A percentile compares a stretch with the other conserved stretches of the same genome.
Conservation (phyloP, 129 eudicot genomes). For the Tanacetum coccineum region DNA sequence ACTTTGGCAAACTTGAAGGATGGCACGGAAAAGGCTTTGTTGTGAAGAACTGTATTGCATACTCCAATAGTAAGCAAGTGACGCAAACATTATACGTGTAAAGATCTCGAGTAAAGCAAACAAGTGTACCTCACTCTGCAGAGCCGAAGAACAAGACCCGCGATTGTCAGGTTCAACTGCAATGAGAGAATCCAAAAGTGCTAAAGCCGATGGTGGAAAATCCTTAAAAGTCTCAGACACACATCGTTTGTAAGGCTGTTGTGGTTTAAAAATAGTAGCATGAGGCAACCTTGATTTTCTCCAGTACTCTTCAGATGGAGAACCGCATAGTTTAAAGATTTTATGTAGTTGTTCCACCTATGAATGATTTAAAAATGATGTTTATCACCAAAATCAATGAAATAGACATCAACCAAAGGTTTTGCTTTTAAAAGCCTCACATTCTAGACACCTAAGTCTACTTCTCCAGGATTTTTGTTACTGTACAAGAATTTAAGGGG, state of each 20-base stretch:
- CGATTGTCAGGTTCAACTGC: conserved; percentile 61
- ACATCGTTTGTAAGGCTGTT: conserved; percentile 57
- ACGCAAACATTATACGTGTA: neutral
- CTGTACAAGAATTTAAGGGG: too few relatives aligned
- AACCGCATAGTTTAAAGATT: conserved; percentile 83
- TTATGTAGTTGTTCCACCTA: conserved; percentile 83
- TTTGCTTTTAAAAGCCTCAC: neutral
- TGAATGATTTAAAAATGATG: conserved; percentile 12
- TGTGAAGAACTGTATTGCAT: conserved; percentile 55
- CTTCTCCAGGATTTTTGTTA: too few relatives aligned
- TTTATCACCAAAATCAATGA: neutral
- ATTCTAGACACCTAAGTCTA: neutral
- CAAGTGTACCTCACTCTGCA: conserved; percentile 54
- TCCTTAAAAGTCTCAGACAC: conserved; percentile 58
- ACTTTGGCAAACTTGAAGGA: conserved; percentile 78
- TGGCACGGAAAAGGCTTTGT: conserved; percentile 86
- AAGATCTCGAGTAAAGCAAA: neutral
- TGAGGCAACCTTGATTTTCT: conserved; percentile 60
- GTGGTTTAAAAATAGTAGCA: conserved; percentile 69
- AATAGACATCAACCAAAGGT: neutral
- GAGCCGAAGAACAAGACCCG: conserved; percentile 65
- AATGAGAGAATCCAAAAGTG: conserved; percentile 63
- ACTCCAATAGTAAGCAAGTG: conserved; percentile 8
- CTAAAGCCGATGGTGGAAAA: conserved; percentile 53
- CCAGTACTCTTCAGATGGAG: conserved; percentile 80